Evolutionary conservation across 208 protist genomes (phyloP), one percentile per base, ranked within the genome.

Genomic region (Baffinella frigidus): DNA sequence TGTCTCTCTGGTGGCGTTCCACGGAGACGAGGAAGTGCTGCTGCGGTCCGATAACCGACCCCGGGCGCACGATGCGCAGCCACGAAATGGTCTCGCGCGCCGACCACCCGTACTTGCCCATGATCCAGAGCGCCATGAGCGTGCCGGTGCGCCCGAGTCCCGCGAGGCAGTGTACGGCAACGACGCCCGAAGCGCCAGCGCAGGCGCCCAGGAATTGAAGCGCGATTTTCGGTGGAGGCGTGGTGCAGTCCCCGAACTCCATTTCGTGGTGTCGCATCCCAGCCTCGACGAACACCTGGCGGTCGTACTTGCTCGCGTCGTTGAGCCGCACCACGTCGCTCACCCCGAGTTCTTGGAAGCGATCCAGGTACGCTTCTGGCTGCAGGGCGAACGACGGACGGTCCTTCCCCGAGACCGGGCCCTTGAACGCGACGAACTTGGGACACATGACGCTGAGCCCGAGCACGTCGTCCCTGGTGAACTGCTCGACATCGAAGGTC

Each of bases 321-420:
- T 95, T 94, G 14, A 95, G 92, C 44, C 89, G 81, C 4, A 96
- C 92, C 3, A 96, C 97, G 33, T 95, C 93, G 44, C 11, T 80
- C 9, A 80, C 71, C 7, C 20, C 20, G 11, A 50, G 93, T 92
- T 74, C 36, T 62, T n/a, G 89, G 93, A 39, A 95, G n/a, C n/a
- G n/a, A n/a, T n/a, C n/a, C n/a, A n/a, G n/a, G n/a, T n/a, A n/a
- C n/a, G n/a, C n/a, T n/a, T n/a, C n/a, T n/a, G n/a, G n/a, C n/a
- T n/a, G n/a, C n/a, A n/a, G n/a, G n/a, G n/a, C n/a, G n/a, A n/a
- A n/a, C n/a, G n/a, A n/a, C n/a, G n/a, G n/a, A n/a, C n/a, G n/a
- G n/a, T n/a, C n/a, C n/a, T n/a, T n/a, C n/a, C n/a, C n/a, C n/a
- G n/a, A n/a, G n/a, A n/a, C n/a, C n/a, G 83, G 83, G n/a, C 83